These are phyloP conservation scores for Rubia tinctorum DNA, from an alignment of 305 asterid species.

Conservation along the genomic window DNA sequence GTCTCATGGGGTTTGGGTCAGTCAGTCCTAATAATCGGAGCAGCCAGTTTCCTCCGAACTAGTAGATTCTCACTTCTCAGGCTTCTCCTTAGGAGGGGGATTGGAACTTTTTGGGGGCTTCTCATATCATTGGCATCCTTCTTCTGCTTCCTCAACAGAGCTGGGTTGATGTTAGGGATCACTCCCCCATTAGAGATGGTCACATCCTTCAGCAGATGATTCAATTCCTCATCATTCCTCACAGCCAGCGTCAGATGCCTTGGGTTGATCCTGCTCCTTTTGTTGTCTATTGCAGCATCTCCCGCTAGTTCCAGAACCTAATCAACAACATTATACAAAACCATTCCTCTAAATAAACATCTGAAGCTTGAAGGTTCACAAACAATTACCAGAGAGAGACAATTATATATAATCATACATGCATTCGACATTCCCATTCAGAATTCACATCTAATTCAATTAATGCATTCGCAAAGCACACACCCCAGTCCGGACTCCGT, in stretches of 20 bases:
- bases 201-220: slow-evolving; percentile 44
- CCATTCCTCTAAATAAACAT: background rate
- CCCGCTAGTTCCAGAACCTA: slow-evolving; percentile 66
- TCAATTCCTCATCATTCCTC: slow-evolving; percentile 55
- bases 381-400: background rate
- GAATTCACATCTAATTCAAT: background rate
- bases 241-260: slow-evolving; percentile 58
- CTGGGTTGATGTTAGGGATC: slow-evolving; percentile 47
- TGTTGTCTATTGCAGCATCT: slow-evolving; percentile 63
- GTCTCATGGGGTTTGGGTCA: too few species aligned
- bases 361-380: too few species aligned
- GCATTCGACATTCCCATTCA: background rate
- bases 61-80: background rate
- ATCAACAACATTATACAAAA: background rate
- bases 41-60: too few species aligned
- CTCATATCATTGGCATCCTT: background rate
- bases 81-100: background rate
- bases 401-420: too few species aligned
- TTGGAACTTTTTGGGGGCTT: too few species aligned
- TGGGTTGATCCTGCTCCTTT: slow-evolving; percentile 58
- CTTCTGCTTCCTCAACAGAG: slow-evolving; percentile 41
- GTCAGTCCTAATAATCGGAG: too few species aligned
- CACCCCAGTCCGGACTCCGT: background rate
- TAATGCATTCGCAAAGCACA: background rate
- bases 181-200: slow-evolving; percentile 61